These are phyloP conservation scores for Eustoma russellianum DNA, from an alignment of 257 asterid genomes.

Conservation along the genomic window DNA sequence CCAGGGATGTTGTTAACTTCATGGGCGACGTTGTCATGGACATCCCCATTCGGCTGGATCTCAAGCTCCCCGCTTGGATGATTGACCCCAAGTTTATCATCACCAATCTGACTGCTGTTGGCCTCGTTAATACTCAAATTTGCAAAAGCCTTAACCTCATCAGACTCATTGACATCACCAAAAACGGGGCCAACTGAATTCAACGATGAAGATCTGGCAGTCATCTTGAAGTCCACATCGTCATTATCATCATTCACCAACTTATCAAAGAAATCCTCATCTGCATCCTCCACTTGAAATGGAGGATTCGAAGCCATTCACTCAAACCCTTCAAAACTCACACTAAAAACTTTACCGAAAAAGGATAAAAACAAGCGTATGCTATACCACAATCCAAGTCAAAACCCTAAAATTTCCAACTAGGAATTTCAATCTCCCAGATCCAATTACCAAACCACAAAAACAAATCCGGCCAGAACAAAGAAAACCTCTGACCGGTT, in stretches of 20 bases:
- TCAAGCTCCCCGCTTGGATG: slow-evolving; percentile 11
- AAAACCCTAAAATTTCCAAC: slow-evolving; percentile 27
- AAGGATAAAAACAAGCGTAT: slow-evolving; percentile 6
- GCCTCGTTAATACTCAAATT: slow-evolving; percentile 51
- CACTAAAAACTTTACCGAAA: no score
- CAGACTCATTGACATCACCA: slow-evolving; percentile 50
- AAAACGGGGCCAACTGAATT: slow-evolving; percentile 17
- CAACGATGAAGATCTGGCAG: slow-evolving; percentile 16
- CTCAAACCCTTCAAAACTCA: slow-evolving; percentile 23
- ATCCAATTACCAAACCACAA: slow-evolving; percentile 35
- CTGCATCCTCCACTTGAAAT: slow-evolving; percentile 91
- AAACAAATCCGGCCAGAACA: slow-evolving; percentile 20
- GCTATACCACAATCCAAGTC: slow-evolving; percentile 16
- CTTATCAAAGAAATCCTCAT: slow-evolving; percentile 90
- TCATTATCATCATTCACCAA: slow-evolving; percentile 76
- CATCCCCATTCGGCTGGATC: slow-evolving; percentile 17
- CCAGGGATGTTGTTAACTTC: slow-evolving; percentile 3
- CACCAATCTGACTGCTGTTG: slow-evolving; percentile 21
- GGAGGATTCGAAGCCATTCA: slow-evolving; percentile 95
- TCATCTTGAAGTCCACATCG: slow-evolving; percentile 39
- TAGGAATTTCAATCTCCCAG: slow-evolving; percentile 29
- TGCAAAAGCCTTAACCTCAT: slow-evolving; percentile 62
- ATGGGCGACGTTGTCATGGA: slow-evolving; percentile 13
- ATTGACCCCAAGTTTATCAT: slow-evolving; percentile 16
- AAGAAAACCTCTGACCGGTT: slow-evolving; percentile 1